A percentile compares a stretch with the other conserved stretches of the same genome.
Conservation (phyloP, 1,284 basidiomycete genomes). For the Prillingera fragicola region DNA sequence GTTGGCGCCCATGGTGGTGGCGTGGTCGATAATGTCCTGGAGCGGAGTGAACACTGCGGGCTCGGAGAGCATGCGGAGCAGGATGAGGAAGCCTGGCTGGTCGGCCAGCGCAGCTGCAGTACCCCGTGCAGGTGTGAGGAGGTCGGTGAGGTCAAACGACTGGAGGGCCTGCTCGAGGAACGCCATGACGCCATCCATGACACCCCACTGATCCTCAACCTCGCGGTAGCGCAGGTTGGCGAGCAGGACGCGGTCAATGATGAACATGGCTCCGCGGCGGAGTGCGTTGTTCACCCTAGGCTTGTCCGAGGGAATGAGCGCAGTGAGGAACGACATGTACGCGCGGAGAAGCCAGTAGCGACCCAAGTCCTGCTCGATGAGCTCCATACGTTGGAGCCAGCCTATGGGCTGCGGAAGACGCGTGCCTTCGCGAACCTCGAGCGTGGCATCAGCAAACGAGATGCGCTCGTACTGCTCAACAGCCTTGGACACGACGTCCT, state of each 20-base stretch:
- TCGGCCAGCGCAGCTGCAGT: conserved; percentile 43
- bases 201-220: conserved; percentile 74
- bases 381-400: conserved; percentile 54
- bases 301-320: conserved; percentile 57
- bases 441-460: conserved; percentile 54
- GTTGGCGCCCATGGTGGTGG: conserved; percentile 53
- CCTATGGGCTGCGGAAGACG: conserved; percentile 34
- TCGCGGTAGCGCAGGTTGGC: conserved; percentile 61
- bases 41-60: conserved; percentile 55
- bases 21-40: conserved; percentile 48
- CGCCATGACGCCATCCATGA: conserved; percentile 74
- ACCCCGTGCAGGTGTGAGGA: conserved; percentile 30
- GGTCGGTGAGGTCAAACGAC: conserved; percentile 65
- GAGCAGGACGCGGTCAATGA: conserved; percentile 79
- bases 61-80: conserved; percentile 71
- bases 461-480: conserved; percentile 58
- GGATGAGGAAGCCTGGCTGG: conserved; percentile 84
- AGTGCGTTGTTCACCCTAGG: conserved; percentile 52
- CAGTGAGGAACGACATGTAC: conserved; percentile 75
- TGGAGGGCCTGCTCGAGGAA: conserved; percentile 80
- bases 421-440: conserved; percentile 28
- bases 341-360: conserved; percentile 82
- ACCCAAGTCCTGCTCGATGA: conserved; percentile 71
- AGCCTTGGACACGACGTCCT: conserved; percentile 70
- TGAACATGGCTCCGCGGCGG: conserved; percentile 61